Evolutionary conservation across 768 basidiomycete genomes (phyloP).

Genomic region (Tricholoma flavovirens): DNA sequence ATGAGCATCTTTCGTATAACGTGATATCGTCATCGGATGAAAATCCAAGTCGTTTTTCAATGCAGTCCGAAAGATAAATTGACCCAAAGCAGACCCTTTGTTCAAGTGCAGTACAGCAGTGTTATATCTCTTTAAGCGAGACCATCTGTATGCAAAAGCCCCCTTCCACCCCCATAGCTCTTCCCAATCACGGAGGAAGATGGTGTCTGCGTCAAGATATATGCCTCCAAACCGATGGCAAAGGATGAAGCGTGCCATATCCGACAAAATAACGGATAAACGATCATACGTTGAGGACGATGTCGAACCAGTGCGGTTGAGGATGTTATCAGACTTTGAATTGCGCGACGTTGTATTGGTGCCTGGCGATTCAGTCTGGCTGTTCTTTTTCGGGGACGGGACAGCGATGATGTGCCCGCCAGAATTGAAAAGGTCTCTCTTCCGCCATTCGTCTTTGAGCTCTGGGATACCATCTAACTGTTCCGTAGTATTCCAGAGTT

Average conservation of each 20-base stretch:
- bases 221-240: constrained; percentile 95
- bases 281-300: constrained; percentile 83
- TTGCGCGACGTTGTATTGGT: constrained; percentile 17
- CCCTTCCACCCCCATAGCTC: constrained; percentile 97
- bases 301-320: constrained; percentile 81
- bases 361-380: background rate
- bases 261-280: constrained; percentile 88
- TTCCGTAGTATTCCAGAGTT: constrained; percentile 97
- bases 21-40: constrained; percentile 92
- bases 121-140: constrained; percentile 87
- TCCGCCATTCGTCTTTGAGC: constrained; percentile 85
- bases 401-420: constrained; percentile 72
- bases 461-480: constrained; percentile 91
- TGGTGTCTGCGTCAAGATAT: constrained; percentile 95
- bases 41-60: constrained; percentile 93
- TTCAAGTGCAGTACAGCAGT: constrained; percentile 94
- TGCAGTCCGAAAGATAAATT: constrained; percentile 91
- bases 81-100: constrained; percentile 86
- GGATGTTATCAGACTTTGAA: constrained; percentile 37
- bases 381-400: constrained; percentile 34
- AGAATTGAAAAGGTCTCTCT: constrained; percentile 81
- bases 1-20: constrained; percentile 85
- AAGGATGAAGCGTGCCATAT: constrained; percentile 97
- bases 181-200: constrained; percentile 96
- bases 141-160: constrained; percentile 97